Conservation (phyloP, 75 land plant species). For the Pinus tabuliformis region DNA sequence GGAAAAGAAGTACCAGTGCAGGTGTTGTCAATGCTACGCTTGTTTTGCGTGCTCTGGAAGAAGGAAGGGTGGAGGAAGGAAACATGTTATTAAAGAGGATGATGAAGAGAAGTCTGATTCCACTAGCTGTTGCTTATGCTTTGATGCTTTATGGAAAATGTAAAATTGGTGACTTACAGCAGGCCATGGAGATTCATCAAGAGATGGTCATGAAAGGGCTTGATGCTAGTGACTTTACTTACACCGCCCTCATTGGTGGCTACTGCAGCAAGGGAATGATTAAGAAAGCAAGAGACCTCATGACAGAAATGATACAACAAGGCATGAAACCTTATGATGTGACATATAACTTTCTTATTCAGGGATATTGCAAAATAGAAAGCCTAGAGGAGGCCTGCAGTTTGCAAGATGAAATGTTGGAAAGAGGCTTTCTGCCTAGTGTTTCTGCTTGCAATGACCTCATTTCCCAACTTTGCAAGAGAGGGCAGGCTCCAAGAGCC, state of each 20-base stretch:
- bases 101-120: slow-evolving; percentile 47
- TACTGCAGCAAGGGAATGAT: slow-evolving; percentile 34
- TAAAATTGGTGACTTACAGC: slow-evolving; percentile 25
- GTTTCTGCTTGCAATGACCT: slow-evolving; percentile 35
- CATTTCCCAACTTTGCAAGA: slow-evolving; percentile 25
- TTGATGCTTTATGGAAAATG: slow-evolving; percentile 39
- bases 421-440: slow-evolving; percentile 35
- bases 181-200: slow-evolving; percentile 25
- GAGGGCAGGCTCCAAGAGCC: slow-evolving; percentile 23
- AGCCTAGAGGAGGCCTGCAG: slow-evolving; percentile 13
- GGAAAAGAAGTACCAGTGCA: slow-evolving; percentile 39
- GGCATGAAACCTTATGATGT: slow-evolving; percentile 49
- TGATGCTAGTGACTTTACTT: slow-evolving; percentile 32
- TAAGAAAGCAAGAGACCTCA: slow-evolving; percentile 34
- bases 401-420: slow-evolving; percentile 40
- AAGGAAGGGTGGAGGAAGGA: slow-evolving; percentile 42
- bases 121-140: slow-evolving; percentile 30
- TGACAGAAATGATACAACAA: slow-evolving; percentile 45
- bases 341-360: slow-evolving; percentile 46
- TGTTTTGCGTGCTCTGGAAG: slow-evolving; percentile 34
- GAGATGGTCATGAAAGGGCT: slow-evolving; percentile 57
- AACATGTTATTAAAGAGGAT: slow-evolving; percentile 44
- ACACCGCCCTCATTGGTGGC: slow-evolving; percentile 33
- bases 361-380: slow-evolving; percentile 32
- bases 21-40: slow-evolving; percentile 42